Evolutionary conservation across 768 basidiomycete genomes (phyloP).

Genomic region (Psilocybe tampanensis): DNA sequence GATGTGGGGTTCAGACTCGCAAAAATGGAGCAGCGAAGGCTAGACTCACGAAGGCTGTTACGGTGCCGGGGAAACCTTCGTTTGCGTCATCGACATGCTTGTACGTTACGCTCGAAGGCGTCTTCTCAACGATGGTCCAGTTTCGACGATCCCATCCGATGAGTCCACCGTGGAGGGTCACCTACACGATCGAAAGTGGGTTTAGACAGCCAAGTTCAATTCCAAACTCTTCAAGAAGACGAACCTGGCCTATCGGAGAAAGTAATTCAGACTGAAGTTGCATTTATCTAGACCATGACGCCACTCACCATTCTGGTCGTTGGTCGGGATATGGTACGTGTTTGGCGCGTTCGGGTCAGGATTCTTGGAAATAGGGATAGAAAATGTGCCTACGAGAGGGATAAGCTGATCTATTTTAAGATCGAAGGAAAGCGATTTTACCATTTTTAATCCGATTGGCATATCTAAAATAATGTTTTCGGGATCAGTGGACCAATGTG

Average conservation of each 20-base stretch:
- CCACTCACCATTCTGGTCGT: conserved; percentile 46
- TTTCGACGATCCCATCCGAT: conserved; percentile 59
- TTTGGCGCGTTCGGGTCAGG: conserved; percentile 44
- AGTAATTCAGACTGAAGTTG: neutral
- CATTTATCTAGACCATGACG: conserved; percentile 3
- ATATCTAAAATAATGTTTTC: conserved; percentile 36
- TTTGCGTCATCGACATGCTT: conserved; percentile 52
- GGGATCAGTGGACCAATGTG: neutral
- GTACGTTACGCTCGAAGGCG: conserved; percentile 51
- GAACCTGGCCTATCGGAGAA: conserved; percentile 23
- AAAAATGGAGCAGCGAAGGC: neutral
- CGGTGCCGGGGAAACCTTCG: conserved; percentile 57
- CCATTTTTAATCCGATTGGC: conserved; percentile 56
- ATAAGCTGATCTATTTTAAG: neutral
- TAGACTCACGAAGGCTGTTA: conserved; percentile 40
- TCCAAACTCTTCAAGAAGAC: neutral
- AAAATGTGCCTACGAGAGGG: conserved; percentile 44
- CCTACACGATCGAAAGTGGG: conserved; percentile 23
- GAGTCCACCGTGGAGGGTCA: conserved; percentile 58
- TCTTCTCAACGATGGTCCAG: conserved; percentile 50
- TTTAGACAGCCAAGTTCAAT: neutral
- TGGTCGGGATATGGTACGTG: conserved; percentile 52
- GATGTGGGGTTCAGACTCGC: neutral
- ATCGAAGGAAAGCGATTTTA: conserved; percentile 13
- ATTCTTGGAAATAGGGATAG: conserved; percentile 51